These are phyloP conservation scores for Fusarium chuoi DNA, from an alignment of 2,329 filamentous ascomycete species.

Conservation along the genomic window DNA sequence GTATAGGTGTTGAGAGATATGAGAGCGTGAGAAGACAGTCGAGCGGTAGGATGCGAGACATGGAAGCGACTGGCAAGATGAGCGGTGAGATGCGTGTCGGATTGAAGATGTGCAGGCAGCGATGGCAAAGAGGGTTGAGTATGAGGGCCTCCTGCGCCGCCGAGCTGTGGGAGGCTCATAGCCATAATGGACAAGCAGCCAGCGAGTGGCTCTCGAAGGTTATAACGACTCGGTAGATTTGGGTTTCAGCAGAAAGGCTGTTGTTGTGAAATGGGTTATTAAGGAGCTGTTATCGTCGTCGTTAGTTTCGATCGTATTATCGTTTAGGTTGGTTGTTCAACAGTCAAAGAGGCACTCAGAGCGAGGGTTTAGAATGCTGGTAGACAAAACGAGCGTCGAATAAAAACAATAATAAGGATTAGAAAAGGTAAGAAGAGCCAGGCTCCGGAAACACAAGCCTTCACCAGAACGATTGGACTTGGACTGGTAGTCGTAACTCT, in stretches of 20 bases:
- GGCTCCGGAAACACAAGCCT: constrained; percentile 34
- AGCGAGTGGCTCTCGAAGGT: constrained; percentile 41
- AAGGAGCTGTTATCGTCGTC: constrained; percentile 12
- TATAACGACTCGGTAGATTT: constrained; percentile 13
- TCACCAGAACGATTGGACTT: constrained; percentile 35
- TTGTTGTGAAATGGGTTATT: constrained; percentile 7
- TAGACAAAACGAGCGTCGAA: constrained; percentile 44
- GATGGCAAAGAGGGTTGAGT: constrained; percentile 88
- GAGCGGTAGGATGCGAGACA: constrained; percentile 86
- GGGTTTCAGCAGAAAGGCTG: constrained; percentile 8
- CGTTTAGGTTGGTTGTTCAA: constrained; percentile 8
- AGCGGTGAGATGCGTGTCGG: constrained; percentile 81
- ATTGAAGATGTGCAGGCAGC: constrained; percentile 84
- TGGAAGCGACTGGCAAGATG: constrained; percentile 92
- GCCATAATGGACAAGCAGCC: constrained; percentile 64
- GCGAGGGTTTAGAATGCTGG: constrained; percentile 34
- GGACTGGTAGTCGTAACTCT: constrained; percentile 35
- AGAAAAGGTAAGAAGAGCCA: constrained; percentile 24
- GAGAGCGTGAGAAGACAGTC: constrained; percentile 89
- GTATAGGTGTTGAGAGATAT: constrained; percentile 96
- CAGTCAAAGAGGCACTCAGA: constrained; percentile 33
- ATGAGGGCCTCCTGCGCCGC: constrained; percentile 69
- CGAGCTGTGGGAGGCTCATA: constrained; percentile 64
- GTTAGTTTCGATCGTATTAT: constrained; percentile 3
- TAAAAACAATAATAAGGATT: constrained; percentile 27